Percentiles rank a stretch among this genome's conserved stretches.
Evolutionary conservation across 805 yeast genomes (phyloP).

Genomic region (Saccharomycopsis lassenensis): DNA sequence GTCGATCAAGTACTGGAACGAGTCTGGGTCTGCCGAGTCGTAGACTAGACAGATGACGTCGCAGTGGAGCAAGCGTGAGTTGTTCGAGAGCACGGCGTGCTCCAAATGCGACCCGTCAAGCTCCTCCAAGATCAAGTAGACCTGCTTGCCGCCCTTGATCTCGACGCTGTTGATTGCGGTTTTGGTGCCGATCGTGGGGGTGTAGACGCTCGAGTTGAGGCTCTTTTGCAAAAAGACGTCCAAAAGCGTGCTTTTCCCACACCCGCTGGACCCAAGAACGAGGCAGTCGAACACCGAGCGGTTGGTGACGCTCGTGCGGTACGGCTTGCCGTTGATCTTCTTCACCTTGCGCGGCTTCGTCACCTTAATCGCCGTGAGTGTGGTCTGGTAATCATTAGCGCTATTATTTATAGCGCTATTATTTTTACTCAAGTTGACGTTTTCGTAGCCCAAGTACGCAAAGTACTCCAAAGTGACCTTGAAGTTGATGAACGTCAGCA

Average conservation of each 20-base stretch:
- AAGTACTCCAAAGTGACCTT: conserved; percentile 77
- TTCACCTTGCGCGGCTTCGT: conserved; percentile 73
- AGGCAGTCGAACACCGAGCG: conserved; percentile 89
- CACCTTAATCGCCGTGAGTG: conserved; percentile 52
- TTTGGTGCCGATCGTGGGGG: conserved; percentile 74
- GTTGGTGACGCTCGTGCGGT: conserved; percentile 62
- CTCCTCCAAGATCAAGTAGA: conserved; percentile 84
- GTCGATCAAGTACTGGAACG: conserved; percentile 73
- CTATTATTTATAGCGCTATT: conserved; percentile 5
- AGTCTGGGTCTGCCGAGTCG: conserved; percentile 94
- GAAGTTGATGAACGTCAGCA: conserved; percentile 84
- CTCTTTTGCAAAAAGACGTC: conserved; percentile 74
- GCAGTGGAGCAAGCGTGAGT: conserved; percentile 61
- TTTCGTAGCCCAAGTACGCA: conserved; percentile 83
- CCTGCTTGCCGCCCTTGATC: conserved; percentile 88
- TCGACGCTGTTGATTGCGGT: conserved; percentile 90
- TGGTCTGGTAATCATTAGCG: conserved; percentile 20
- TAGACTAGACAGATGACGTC: conserved; percentile 85
- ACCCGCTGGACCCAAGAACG: conserved; percentile 70
- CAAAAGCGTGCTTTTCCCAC: conserved; percentile 80
- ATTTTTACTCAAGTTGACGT: conserved; percentile 21
- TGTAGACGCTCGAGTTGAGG: conserved; percentile 55
- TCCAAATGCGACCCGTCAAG: conserved; percentile 82
- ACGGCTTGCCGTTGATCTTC: conserved; percentile 51
- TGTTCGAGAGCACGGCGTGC: conserved; percentile 68